Evolutionary conservation across 2,329 filamentous ascomycete species (phyloP).

Genomic region (Pseudogymnoascus sp.): DNA sequence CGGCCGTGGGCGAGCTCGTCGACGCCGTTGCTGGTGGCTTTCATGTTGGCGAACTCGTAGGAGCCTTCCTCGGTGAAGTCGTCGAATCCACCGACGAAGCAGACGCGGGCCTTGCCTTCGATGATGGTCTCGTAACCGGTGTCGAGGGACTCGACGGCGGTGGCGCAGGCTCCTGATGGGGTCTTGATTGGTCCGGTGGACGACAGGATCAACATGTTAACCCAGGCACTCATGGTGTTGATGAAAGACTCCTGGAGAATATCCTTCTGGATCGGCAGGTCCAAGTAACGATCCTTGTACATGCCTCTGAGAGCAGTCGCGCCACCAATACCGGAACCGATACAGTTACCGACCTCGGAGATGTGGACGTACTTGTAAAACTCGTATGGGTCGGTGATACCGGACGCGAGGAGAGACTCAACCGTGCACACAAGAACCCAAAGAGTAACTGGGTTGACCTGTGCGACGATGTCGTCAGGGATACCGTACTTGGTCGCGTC

Average conservation of each 20-base stretch:
- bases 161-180: conserved; percentile 94
- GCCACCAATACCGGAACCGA: conserved; percentile 97
- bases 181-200: conserved; percentile 98
- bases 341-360: conserved; percentile 95
- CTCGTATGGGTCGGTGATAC: conserved; percentile 98
- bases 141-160: conserved; percentile 92
- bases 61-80: conserved; percentile 99
- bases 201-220: conserved; percentile 97
- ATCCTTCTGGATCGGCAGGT: conserved; percentile 96
- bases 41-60: conserved; percentile 99
- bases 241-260: conserved; percentile 99
- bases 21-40: conserved; percentile 95
- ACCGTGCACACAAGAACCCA: conserved; percentile 92
- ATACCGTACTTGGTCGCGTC: conserved; percentile 94
- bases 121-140: conserved; percentile 98
- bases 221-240: conserved; percentile 99
- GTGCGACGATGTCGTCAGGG: conserved; percentile 93
- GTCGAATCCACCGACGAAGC: conserved; percentile 97
- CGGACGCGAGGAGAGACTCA: conserved; percentile 82
- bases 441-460: conserved; percentile 93
- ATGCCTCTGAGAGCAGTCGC: conserved; percentile 87
- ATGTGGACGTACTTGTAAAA: conserved; percentile 99
- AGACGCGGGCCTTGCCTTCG: conserved; percentile 94
- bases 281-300: conserved; percentile 96
- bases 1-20: conserved; percentile 94